Evolutionary conservation across 2,329 filamentous ascomycete genomes (phyloP).

Genomic region (Alternaria brassicae): DNA sequence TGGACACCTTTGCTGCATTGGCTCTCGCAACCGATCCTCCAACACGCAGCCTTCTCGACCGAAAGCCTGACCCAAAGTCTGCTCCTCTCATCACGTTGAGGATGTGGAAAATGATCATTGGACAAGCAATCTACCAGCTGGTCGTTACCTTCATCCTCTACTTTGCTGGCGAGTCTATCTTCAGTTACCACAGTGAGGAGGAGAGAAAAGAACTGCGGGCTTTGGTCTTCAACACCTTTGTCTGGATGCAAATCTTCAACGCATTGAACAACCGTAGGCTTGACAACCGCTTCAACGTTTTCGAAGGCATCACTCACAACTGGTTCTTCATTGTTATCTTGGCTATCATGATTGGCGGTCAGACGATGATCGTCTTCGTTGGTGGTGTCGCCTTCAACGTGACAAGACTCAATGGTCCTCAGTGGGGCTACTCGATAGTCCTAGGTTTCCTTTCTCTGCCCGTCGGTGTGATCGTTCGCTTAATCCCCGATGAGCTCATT

Average conservation of each 20-base stretch:
- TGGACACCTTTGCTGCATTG: conserved; percentile 92
- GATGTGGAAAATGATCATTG: conserved; percentile 99
- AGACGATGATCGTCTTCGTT: conserved; percentile 88
- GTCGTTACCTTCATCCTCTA: conserved; percentile 79
- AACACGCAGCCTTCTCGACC: conserved; percentile 77
- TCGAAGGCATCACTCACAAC: conserved; percentile 85
- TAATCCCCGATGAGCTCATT: conserved; percentile 77
- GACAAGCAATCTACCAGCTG: conserved; percentile 89
- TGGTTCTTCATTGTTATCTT: conserved; percentile 90
- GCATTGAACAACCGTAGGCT: conserved; percentile 95
- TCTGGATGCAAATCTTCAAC: conserved; percentile 99
- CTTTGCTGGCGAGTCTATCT: conserved; percentile 71
- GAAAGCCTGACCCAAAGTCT: conserved; percentile 78
- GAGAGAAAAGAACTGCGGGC: conserved; percentile 67
- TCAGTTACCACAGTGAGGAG: conserved; percentile 61
- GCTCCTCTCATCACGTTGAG: conserved; percentile 81
- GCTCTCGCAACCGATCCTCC: conserved; percentile 92
- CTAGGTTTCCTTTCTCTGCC: conserved; percentile 86
- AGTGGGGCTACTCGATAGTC: conserved; percentile 89
- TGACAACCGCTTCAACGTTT: conserved; percentile 95
- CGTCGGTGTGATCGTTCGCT: conserved; percentile 79
- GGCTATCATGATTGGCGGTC: conserved; percentile 83
- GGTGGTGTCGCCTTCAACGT: conserved; percentile 84
- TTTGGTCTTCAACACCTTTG: conserved; percentile 96
- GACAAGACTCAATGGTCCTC: conserved; percentile 69